A percentile compares a stretch with the other conserved stretches of the same genome.
phyloP scores from a whole-genome alignment of 192 early-diverging fungal genomes.

The Backusella circina region DNA sequence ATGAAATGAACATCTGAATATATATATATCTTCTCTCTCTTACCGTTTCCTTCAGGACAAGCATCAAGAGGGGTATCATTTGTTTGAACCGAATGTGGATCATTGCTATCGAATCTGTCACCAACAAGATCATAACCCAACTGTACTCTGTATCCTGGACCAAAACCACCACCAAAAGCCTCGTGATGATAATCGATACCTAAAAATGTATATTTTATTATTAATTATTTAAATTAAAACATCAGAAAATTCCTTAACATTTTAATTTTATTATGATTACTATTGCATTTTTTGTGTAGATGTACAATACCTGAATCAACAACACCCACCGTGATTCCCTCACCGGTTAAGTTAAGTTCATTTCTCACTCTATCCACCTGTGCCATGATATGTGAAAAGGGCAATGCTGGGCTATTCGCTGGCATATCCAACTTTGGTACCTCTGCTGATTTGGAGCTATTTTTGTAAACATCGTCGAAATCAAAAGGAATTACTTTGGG shows the following conservation, averaged over 20 bases:
- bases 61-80: constrained; percentile 44
- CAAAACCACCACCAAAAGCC: constrained; percentile 65
- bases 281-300: neutral
- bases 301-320: constrained; percentile 54
- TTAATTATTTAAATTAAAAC: neutral
- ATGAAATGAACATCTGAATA: too few relatives aligned
- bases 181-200: constrained; percentile 62
- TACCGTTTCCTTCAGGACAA: constrained; percentile 34
- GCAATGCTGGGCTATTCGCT: neutral
- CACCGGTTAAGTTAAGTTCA: constrained; percentile 50
- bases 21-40: too few relatives aligned
- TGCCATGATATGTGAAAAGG: constrained; percentile 44
- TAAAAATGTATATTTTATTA: neutral
- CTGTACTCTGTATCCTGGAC: constrained; percentile 48
- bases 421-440: neutral
- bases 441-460: neutral
- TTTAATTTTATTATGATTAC: neutral
- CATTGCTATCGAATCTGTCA: constrained; percentile 34
- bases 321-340: constrained; percentile 64
- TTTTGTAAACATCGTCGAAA: neutral
- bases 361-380: constrained; percentile 46
- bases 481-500: neutral
- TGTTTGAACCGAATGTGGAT: constrained; percentile 11
- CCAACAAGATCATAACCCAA: constrained; percentile 69
- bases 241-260: neutral